Conservation (phyloP, 148 eudicot species). For the Cornus controversa region DNA sequence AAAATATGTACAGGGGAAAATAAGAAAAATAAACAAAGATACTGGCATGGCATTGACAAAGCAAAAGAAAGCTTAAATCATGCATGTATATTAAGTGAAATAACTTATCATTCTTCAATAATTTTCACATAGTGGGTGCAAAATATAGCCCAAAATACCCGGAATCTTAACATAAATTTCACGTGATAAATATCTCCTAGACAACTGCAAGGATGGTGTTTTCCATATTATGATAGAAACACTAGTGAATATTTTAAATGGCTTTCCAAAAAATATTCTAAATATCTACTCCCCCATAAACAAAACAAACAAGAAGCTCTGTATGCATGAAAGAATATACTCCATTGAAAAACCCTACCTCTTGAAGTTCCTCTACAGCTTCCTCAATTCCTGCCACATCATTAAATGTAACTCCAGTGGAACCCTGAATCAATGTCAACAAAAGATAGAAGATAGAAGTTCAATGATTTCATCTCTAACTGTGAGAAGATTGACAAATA, state of each 20-base stretch:
- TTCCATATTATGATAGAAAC: no score
- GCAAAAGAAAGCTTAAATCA: not conserved
- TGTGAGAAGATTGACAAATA: conserved; percentile 9
- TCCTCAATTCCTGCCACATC: conserved; percentile 98
- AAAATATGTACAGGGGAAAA: not conserved
- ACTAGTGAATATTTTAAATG: not conserved
- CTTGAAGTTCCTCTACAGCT: conserved; percentile 96
- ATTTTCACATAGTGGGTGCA: no score
- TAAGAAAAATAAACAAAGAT: not conserved
- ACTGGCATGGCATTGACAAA: not conserved
- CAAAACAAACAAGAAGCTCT: not conserved
- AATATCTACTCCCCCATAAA: not conserved
- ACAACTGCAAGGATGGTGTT: no score
- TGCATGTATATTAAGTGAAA: not conserved
- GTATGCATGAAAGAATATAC: not conserved
- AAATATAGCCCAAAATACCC: no score
- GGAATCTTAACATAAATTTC: no score
- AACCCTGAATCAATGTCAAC: conserved; percentile 50
- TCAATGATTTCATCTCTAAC: not conserved
- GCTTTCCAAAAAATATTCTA: not conserved
- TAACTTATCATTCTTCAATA: not conserved
- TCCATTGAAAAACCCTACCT: conserved; percentile 39
- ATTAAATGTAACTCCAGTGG: conserved; percentile 83
- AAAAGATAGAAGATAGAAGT: not conserved
- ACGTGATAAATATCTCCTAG: no score